Conservation (phyloP, 208 protist species). For the Trichomonas vaginalis region DNA sequence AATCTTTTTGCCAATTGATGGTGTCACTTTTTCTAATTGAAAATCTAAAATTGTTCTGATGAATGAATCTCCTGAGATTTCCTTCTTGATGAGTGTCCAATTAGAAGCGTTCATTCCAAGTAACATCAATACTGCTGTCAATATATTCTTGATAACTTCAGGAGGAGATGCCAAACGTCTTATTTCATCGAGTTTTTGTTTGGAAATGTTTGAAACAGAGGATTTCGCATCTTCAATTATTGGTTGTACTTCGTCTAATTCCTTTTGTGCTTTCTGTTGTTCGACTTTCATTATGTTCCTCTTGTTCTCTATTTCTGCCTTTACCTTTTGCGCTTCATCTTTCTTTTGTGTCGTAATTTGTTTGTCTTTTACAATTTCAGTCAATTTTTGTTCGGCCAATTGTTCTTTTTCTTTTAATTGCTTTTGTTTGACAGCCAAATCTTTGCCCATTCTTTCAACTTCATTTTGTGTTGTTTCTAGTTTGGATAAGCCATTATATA, state of each 20-base stretch:
- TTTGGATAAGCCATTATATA: conserved; percentile 19
- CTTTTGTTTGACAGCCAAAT: conserved; percentile 48
- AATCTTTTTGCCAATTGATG: conserved; percentile 31
- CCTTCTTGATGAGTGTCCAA: conserved; percentile 71
- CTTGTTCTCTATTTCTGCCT: conserved; percentile 46
- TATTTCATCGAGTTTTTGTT: conserved; percentile 84
- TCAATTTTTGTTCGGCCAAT: conserved; percentile 60
- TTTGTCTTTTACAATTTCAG: conserved; percentile 55
- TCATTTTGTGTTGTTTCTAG: conserved; percentile 39
- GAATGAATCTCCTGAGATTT: conserved; percentile 74
- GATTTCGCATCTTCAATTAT: conserved; percentile 67
- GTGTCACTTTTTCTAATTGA: conserved; percentile 44
- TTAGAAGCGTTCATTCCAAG: conserved; percentile 47
- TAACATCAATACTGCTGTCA: conserved; percentile 45
- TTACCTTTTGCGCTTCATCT: conserved; percentile 59
- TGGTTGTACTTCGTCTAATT: conserved; percentile 75
- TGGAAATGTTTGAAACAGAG: conserved; percentile 64
- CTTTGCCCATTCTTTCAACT: conserved; percentile 42
- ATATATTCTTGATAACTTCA: conserved; percentile 65
- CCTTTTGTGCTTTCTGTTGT: conserved; percentile 54
- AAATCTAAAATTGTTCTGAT: conserved; percentile 75
- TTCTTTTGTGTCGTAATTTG: conserved; percentile 51
- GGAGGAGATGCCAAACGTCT: conserved; percentile 75
- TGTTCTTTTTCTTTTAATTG: conserved; percentile 58
- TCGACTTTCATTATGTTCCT: conserved; percentile 46